These are phyloP conservation scores for Aspergillus neoniger DNA, from an alignment of 2,329 filamentous ascomycete genomes.

Conservation along the genomic window DNA sequence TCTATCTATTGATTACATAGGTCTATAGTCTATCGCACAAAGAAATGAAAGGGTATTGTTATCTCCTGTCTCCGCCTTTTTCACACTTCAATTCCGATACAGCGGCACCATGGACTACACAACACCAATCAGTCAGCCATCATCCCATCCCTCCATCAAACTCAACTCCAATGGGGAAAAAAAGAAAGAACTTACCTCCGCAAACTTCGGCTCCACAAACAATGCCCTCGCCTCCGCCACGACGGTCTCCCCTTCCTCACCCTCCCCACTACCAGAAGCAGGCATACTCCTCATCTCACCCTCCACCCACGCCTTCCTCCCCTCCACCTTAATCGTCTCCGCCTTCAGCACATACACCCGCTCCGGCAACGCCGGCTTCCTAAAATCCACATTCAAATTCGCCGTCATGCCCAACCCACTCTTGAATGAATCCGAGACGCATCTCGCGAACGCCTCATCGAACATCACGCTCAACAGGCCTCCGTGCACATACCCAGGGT, in stretches of 20 bases:
- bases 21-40: constrained; percentile 1
- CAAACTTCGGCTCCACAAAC: constrained; percentile 43
- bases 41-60: constrained; percentile 4
- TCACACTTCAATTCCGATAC: constrained; percentile 23
- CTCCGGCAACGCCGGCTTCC: constrained; percentile 35
- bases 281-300: constrained; percentile 29
- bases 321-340: constrained; percentile 36
- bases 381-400: constrained; percentile 40
- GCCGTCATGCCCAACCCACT: constrained; percentile 41
- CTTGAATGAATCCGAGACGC: constrained; percentile 34
- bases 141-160: not conserved
- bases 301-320: constrained; percentile 42
- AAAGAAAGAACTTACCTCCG: constrained; percentile 29
- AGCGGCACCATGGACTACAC: constrained; percentile 37
- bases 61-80: constrained; percentile 2
- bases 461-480: constrained; percentile 38
- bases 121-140: not conserved
- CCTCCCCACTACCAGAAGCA: constrained; percentile 1
- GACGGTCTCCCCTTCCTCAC: constrained; percentile 29
- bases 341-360: constrained; percentile 36
- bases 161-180: not conserved
- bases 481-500: constrained; percentile 40
- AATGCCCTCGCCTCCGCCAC: constrained; percentile 41
- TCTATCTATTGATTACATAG: constrained; percentile 2
- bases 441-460: constrained; percentile 41